phyloP scores from a whole-genome alignment of 495 filamentous ascomycete species.

The Xylaria bambusicola region DNA sequence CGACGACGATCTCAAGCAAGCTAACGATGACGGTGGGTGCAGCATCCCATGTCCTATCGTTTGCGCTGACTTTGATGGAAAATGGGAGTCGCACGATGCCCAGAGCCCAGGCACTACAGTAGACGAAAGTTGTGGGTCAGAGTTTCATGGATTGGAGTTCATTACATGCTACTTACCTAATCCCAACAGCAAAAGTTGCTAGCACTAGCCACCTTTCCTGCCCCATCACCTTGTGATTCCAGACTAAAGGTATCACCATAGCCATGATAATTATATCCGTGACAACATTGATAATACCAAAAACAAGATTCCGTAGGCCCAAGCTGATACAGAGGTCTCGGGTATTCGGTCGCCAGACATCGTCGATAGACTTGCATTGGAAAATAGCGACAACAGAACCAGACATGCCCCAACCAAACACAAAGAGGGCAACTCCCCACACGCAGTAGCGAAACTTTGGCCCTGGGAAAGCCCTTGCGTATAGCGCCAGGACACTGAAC shows the following conservation, averaged over 20 bases:
- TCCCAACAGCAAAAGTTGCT: constrained; percentile 15
- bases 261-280: constrained; percentile 16
- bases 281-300: constrained; percentile 20
- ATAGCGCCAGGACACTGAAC: constrained; percentile 19
- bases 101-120: constrained; percentile 12
- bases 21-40: constrained; percentile 6
- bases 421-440: constrained; percentile 12
- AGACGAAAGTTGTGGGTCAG: background rate
- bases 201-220: constrained; percentile 16
- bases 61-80: constrained; percentile 10
- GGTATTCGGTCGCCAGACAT: constrained; percentile 13
- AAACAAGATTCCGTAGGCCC: constrained; percentile 13
- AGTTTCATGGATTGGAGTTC: background rate
- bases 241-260: constrained; percentile 14
- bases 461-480: constrained; percentile 8
- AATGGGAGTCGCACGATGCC: constrained; percentile 20
- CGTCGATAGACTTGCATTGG: constrained; percentile 19
- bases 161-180: constrained; percentile 11
- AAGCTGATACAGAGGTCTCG: constrained; percentile 17
- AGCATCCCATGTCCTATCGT: constrained; percentile 17
- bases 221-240: background rate
- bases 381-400: constrained; percentile 19
- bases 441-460: constrained; percentile 10
- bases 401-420: constrained; percentile 16
- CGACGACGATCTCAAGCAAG: constrained; percentile 13